Percentiles rank a stretch among this genome's conserved stretches.
These are phyloP conservation scores for Rhizophora apiculata DNA, from an alignment of 345 rosid genomes.

Conservation along the genomic window DNA sequence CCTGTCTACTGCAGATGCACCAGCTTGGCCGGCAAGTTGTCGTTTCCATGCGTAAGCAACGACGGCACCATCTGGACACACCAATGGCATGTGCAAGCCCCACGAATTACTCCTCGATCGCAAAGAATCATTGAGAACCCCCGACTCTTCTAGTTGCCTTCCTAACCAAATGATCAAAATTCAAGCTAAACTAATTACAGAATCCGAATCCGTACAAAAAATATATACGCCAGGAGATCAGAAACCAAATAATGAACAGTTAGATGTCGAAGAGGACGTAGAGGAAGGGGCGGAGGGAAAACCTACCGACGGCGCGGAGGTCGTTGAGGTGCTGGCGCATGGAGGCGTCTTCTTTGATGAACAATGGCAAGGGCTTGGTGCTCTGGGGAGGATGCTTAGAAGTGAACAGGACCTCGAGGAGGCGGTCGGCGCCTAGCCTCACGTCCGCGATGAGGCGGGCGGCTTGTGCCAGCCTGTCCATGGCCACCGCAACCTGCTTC, in stretches of 20 bases:
- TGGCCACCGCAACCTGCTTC: conserved; percentile 86
- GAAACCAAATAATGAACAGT: not conserved
- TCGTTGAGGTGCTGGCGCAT: conserved; percentile 87
- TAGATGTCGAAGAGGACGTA: not conserved
- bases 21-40: conserved; percentile 99
- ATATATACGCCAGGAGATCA: not conserved
- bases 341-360: conserved; percentile 67
- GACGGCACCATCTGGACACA: conserved; percentile 95
- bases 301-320: conserved; percentile 64
- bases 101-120: conserved; percentile 74
- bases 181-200: not conserved
- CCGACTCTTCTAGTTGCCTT: conserved; percentile 81
- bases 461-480: conserved; percentile 89
- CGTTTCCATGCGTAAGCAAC: conserved; percentile 99
- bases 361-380: conserved; percentile 52
- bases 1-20: conserved; percentile 97
- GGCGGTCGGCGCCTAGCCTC: conserved; percentile 83
- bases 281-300: too few relatives aligned
- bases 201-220: not conserved
- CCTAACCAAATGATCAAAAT: conserved; percentile 41
- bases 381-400: conserved; percentile 67
- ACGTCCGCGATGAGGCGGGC: conserved; percentile 84
- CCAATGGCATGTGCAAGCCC: conserved; percentile 95
- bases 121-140: conserved; percentile 76
- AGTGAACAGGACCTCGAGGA: conserved; percentile 79